A percentile compares a stretch with the other conserved stretches of the same genome.
Evolutionary conservation across 2,329 filamentous ascomycete genomes (phyloP).

Genomic region (Zalaria sp.): DNA sequence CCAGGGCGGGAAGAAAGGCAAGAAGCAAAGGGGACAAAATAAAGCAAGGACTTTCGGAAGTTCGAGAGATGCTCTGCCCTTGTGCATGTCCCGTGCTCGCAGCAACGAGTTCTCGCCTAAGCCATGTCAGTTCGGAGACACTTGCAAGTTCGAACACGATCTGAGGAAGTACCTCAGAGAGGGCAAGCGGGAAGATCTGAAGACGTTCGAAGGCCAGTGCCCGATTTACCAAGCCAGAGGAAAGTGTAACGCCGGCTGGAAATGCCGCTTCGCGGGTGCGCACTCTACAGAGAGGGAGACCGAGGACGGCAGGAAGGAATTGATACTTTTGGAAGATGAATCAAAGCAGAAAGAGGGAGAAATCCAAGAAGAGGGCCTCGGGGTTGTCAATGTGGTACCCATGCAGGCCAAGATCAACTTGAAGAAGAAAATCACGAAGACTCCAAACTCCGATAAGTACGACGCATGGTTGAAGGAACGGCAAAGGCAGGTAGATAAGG

Average conservation of each 20-base stretch:
- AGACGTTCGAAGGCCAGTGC: slow-evolving; percentile 63
- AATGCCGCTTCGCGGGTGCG: slow-evolving; percentile 77
- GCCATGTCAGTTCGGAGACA: slow-evolving; percentile 62
- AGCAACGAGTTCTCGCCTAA: slow-evolving; percentile 67
- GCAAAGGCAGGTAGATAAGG: slow-evolving; percentile 17
- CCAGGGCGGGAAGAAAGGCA: slow-evolving; percentile 25
- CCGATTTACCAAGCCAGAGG: slow-evolving; percentile 68
- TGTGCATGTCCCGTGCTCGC: slow-evolving; percentile 63
- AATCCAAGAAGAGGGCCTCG: slow-evolving; percentile 33
- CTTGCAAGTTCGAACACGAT: slow-evolving; percentile 72
- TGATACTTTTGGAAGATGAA: slow-evolving; percentile 47
- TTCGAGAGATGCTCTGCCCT: slow-evolving; percentile 60
- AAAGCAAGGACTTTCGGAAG: slow-evolving; percentile 67
- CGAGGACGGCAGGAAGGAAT: slow-evolving; percentile 69
- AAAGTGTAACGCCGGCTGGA: slow-evolving; percentile 75
- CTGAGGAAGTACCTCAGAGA: slow-evolving; percentile 72
- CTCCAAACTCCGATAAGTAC: slow-evolving; percentile 62
- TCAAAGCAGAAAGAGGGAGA: slow-evolving; percentile 27
- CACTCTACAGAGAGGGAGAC: slow-evolving; percentile 71
- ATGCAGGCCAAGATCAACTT: slow-evolving; percentile 60
- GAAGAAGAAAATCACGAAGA: slow-evolving; percentile 54
- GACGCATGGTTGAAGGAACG: slow-evolving; percentile 64
- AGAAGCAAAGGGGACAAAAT: slow-evolving; percentile 64
- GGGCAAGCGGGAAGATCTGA: slow-evolving; percentile 67
- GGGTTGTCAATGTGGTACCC: slow-evolving; percentile 62